Percentiles rank a stretch among this genome's conserved stretches.
phyloP scores from a whole-genome alignment of 441 rosid species.

The Erysimum pusillum region DNA sequence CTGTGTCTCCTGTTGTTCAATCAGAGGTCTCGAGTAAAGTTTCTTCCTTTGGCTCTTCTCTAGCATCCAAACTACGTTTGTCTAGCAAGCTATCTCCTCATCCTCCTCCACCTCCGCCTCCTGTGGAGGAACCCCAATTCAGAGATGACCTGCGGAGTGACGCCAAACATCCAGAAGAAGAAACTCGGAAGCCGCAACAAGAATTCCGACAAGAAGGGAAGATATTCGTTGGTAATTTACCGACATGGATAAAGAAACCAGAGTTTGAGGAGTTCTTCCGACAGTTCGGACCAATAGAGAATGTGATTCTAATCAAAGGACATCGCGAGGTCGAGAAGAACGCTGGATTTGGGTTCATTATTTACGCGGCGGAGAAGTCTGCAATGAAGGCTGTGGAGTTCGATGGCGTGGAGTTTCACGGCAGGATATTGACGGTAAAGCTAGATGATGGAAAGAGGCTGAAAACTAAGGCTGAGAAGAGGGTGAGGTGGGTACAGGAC shows the following conservation, averaged over 20 bases:
- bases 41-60: constrained; percentile 47
- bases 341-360: constrained; percentile 90
- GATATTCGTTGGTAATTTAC: constrained; percentile 88
- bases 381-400: constrained; percentile 88
- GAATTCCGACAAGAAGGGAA: constrained; percentile 79
- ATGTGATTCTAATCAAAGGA: constrained; percentile 73
- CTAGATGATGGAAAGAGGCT: constrained; percentile 87
- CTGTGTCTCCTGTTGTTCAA: constrained; percentile 32
- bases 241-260: constrained; percentile 84
- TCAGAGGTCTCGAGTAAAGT: constrained; percentile 44
- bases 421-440: constrained; percentile 88
- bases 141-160: constrained; percentile 31
- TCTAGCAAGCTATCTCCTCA: constrained; percentile 83
- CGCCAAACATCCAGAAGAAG: constrained; percentile 42
- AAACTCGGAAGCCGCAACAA: constrained; percentile 30
- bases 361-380: constrained; percentile 69
- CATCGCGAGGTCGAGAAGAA: constrained; percentile 71
- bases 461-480: constrained; percentile 68
- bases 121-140: constrained; percentile 34
- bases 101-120: constrained; percentile 56
- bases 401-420: constrained; percentile 92
- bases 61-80: constrained; percentile 77
- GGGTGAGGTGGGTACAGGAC: constrained; percentile 70
- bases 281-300: constrained; percentile 86
- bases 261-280: constrained; percentile 77